Evolutionary conservation across 2,329 filamentous ascomycete genomes (phyloP).

Genomic region (Teratosphaeriaceae sp.): DNA sequence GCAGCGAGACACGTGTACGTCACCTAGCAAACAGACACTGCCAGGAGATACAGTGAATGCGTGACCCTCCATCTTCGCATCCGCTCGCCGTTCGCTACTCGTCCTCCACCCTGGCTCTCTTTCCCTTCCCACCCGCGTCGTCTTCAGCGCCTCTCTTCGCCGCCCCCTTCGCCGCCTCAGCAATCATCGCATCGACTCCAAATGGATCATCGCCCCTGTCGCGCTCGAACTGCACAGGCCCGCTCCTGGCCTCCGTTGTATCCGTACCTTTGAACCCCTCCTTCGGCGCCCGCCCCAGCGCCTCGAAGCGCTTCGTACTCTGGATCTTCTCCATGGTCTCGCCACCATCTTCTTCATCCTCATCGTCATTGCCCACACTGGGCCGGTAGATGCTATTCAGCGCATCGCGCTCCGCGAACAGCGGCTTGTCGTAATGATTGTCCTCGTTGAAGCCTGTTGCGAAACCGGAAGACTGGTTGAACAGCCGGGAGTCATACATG

Average conservation of each 20-base stretch:
- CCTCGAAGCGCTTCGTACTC: slow-evolving; percentile 80
- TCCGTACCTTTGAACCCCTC: slow-evolving; percentile 84
- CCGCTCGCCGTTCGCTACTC: slow-evolving; percentile 37
- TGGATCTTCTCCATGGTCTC: slow-evolving; percentile 82
- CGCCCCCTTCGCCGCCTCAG: slow-evolving; percentile 59
- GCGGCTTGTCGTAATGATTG: slow-evolving; percentile 91
- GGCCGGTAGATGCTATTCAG: slow-evolving; percentile 92
- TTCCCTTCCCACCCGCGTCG: slow-evolving; percentile 50
- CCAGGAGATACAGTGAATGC: not conserved
- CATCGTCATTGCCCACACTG: slow-evolving; percentile 61
- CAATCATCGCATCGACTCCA: slow-evolving; percentile 89
- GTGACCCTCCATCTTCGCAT: too few species aligned
- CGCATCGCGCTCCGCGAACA: slow-evolving; percentile 93
- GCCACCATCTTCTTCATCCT: slow-evolving; percentile 71
- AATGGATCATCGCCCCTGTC: slow-evolving; percentile 73
- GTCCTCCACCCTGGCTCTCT: slow-evolving; percentile 72
- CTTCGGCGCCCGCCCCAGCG: slow-evolving; percentile 66
- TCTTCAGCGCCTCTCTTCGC: slow-evolving; percentile 60
- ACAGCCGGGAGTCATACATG: slow-evolving; percentile 95
- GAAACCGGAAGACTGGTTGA: slow-evolving; percentile 91
- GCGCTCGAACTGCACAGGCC: slow-evolving; percentile 94
- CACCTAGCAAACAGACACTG: not conserved
- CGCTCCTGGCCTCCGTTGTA: slow-evolving; percentile 77
- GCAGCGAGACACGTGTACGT: not conserved
- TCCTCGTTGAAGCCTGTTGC: slow-evolving; percentile 90